Conservation (phyloP, 805 yeast genomes). For the Yarrowia hollandica region DNA sequence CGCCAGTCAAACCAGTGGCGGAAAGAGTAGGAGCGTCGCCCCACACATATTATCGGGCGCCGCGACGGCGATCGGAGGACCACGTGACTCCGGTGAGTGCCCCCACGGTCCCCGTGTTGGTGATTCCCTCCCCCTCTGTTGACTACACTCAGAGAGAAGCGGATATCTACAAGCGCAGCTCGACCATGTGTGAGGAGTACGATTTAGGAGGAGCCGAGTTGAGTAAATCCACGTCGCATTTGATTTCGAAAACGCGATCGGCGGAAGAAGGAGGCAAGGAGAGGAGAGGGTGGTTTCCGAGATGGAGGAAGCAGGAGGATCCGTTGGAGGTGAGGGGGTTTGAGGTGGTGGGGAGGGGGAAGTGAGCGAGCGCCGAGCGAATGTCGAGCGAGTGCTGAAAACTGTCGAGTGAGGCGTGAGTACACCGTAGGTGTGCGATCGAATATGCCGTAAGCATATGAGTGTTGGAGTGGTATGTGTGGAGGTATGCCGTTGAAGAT, state of each 20-base stretch:
- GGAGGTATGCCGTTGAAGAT: too few relatives aligned
- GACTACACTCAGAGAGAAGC: constrained; percentile 33
- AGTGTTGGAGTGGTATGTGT: too few relatives aligned
- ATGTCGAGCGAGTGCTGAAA: too few relatives aligned
- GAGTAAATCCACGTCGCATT: neutral
- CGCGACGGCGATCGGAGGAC: constrained; percentile 31
- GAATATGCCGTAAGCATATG: too few relatives aligned
- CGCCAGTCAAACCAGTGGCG: constrained; percentile 32
- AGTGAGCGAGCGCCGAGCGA: too few relatives aligned
- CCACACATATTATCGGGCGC: constrained; percentile 37
- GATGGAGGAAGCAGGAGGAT: constrained; percentile 16
- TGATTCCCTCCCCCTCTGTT: constrained; percentile 34
- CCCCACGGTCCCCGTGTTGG: constrained; percentile 37
- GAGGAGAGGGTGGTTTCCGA: neutral
- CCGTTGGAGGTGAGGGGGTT: too few relatives aligned
- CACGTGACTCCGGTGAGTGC: too few relatives aligned
- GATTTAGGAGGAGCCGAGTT: neutral
- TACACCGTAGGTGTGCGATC: too few relatives aligned
- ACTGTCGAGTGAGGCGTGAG: too few relatives aligned
- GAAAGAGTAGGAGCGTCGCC: constrained; percentile 32
- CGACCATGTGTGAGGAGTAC: constrained; percentile 22
- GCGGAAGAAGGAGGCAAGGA: neutral
- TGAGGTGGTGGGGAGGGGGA: too few relatives aligned
- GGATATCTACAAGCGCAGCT: constrained; percentile 15
- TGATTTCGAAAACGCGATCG: constrained; percentile 4